Conservation (phyloP, 495 filamentous ascomycete genomes). For the Astrocystis sublimbata region DNA sequence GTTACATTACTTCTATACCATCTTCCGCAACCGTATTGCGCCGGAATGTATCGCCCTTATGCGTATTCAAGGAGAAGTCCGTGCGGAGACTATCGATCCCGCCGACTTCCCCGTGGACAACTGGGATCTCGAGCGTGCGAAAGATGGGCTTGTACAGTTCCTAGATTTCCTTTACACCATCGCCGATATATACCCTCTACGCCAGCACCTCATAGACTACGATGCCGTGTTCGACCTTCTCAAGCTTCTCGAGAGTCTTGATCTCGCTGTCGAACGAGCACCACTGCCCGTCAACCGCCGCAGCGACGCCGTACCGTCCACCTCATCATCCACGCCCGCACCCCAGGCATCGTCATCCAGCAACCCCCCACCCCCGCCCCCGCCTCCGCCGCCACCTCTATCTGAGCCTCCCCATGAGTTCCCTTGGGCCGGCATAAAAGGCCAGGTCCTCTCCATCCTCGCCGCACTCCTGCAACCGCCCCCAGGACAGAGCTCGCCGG, state of each 20-base stretch:
- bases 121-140: conserved; percentile 92
- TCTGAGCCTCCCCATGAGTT: conserved; percentile 82
- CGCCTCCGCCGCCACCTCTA: conserved; percentile 58
- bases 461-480: conserved; percentile 70
- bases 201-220: conserved; percentile 79
- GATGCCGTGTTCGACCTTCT: conserved; percentile 83
- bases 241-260: conserved; percentile 79
- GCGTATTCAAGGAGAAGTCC: conserved; percentile 87
- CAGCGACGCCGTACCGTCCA: conserved; percentile 27
- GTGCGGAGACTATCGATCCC: conserved; percentile 45
- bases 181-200: conserved; percentile 63
- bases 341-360: conserved; percentile 43
- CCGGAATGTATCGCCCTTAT: conserved; percentile 92
- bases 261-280: conserved; percentile 78
- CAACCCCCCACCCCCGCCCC: conserved; percentile 53
- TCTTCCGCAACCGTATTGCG: conserved; percentile 87
- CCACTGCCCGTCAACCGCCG: conserved; percentile 50
- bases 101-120: conserved; percentile 91
- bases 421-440: conserved; percentile 91
- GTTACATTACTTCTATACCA: conserved; percentile 86
- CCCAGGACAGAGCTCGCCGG: conserved; percentile 52
- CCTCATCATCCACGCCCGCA: conserved; percentile 34
- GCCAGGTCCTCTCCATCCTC: conserved; percentile 83
- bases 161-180: conserved; percentile 92
- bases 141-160: conserved; percentile 85